These are phyloP conservation scores for Tetrapisispora iriomotensis DNA, from an alignment of 805 yeast species.

Conservation along the genomic window DNA sequence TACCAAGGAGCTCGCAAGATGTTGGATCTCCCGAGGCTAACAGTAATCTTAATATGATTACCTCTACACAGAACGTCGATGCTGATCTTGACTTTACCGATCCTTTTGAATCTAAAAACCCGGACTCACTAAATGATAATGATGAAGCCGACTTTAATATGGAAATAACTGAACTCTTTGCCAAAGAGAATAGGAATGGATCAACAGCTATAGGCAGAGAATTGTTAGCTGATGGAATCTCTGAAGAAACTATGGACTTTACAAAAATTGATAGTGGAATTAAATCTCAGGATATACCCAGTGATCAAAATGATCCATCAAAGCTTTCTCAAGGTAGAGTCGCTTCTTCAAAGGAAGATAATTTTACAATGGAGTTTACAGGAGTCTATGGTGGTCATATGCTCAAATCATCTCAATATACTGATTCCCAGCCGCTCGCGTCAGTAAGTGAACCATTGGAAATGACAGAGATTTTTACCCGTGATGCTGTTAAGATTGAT, in stretches of 20 bases:
- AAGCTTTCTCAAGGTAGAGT: no score
- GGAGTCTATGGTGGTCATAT: neutral
- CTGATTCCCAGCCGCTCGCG: neutral
- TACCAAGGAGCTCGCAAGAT: neutral
- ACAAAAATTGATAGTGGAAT: constrained; percentile 1
- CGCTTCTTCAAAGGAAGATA: neutral
- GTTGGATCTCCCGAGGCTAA: no score
- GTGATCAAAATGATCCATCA: no score
- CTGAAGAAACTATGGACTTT: constrained; percentile 10
- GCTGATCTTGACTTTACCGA: neutral
- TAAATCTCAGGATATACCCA: no score
- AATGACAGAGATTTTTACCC: constrained; percentile 7
- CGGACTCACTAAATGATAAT: neutral
- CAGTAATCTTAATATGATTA: constrained; percentile 2
- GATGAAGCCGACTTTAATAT: constrained; percentile 2
- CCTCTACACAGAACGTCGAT: constrained; percentile 7
- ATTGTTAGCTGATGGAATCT: neutral
- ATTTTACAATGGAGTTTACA: constrained; percentile 11
- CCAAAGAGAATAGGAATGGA: constrained; percentile 8
- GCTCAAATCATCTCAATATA: no score
- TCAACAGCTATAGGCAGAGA: constrained; percentile 13
- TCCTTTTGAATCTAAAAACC: neutral
- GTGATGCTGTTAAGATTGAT: no score
- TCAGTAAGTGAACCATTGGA: constrained; percentile 8
- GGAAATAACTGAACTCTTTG: constrained; percentile 5